A percentile compares a stretch with the other conserved stretches of the same genome.
Conservation (phyloP, 148 eudicot genomes). For the Rhododendron williamsianum region DNA sequence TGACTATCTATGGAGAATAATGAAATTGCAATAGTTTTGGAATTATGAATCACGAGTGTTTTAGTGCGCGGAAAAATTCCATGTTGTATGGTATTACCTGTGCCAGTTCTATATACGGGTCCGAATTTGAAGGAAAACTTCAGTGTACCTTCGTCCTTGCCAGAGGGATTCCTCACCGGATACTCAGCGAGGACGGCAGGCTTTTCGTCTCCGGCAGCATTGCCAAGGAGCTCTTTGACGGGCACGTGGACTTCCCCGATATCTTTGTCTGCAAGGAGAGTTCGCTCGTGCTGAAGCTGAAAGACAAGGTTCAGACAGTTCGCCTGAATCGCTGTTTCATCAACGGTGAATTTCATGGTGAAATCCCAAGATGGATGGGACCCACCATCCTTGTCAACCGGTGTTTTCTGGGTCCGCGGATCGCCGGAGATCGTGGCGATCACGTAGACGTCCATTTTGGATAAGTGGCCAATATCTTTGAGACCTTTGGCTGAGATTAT, state of each 20-base stretch:
- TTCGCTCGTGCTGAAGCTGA: slow-evolving; percentile 27
- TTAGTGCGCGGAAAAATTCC: not conserved
- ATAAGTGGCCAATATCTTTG: slow-evolving; percentile 42
- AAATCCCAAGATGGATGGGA: slow-evolving; percentile 41
- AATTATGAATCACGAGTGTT: not conserved
- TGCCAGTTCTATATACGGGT: not conserved
- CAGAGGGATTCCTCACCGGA: slow-evolving; percentile 21
- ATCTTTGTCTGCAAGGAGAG: slow-evolving; percentile 39
- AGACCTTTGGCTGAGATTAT: slow-evolving; percentile 44
- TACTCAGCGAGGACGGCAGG: slow-evolving; percentile 16
- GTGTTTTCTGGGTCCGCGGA: slow-evolving; percentile 32
- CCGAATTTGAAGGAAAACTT: slow-evolving; percentile 20
- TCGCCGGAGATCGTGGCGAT: slow-evolving; percentile 27
- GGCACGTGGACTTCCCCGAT: slow-evolving; percentile 42
- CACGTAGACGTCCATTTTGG: slow-evolving; percentile 43
- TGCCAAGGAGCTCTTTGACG: slow-evolving; percentile 31
- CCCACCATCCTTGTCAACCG: slow-evolving; percentile 46
- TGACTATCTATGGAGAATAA: not conserved
- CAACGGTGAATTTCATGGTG: slow-evolving; percentile 31
- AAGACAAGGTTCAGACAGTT: slow-evolving; percentile 20
- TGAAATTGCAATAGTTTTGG: not conserved
- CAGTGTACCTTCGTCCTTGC: slow-evolving; percentile 11
- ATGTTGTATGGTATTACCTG: not conserved
- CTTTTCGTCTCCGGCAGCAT: slow-evolving; percentile 13
- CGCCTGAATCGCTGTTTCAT: slow-evolving; percentile 18